Base-by-base conservation (phyloP, 306 rosid genomes). In the Rubus parviflorus region DNA sequence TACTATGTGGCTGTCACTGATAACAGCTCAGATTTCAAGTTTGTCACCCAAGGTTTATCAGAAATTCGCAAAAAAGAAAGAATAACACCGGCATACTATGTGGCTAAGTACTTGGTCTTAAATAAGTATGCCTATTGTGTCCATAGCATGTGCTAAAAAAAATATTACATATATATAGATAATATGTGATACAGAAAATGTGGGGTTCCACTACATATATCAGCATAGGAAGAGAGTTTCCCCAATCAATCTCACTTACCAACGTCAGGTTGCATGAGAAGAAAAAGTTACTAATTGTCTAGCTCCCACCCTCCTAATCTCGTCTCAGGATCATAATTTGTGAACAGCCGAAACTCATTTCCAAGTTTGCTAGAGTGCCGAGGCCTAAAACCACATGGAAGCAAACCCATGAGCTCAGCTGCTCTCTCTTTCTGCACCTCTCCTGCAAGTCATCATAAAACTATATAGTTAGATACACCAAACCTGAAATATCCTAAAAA, bases 401-500 rank as follows among this genome's bases (percentile, higher is more conserved):
- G 83, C 85, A 94, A 83, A 20, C 89, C 94, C 93, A 94, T 73
- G 57, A 92, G 85, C 89, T 92, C 92, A 49, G 93, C 90, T 80
- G 96, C 98, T 23, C 89, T 84, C 78, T 94, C 97, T 77, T 62
- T 89, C 92, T 92, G 97, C 82, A 94, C 96, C 72, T 83, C 96
- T 76, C 98, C 98, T 94, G 87, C 77, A 81, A 72, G 73, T 51
- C 75, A 68, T 71, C 66, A 68, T 60, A 69, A 10, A 37, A 68
- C 30, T 19, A 58, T 9, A 19, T 41, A 70, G 64, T 51, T 72
- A 38, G 37, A 52, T 37, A 15, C 75, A n/a, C 8, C 15, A 14
- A 35, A 52, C 46, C 62, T 35, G 30, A 35, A 70, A 8, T n/a
- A n/a, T 51, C 46, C 30, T 25, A 35, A 30, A 11, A 53, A 53